Evolutionary conservation across 1,139 yeast genomes (phyloP).

Genomic region (Taphrina communis): DNA sequence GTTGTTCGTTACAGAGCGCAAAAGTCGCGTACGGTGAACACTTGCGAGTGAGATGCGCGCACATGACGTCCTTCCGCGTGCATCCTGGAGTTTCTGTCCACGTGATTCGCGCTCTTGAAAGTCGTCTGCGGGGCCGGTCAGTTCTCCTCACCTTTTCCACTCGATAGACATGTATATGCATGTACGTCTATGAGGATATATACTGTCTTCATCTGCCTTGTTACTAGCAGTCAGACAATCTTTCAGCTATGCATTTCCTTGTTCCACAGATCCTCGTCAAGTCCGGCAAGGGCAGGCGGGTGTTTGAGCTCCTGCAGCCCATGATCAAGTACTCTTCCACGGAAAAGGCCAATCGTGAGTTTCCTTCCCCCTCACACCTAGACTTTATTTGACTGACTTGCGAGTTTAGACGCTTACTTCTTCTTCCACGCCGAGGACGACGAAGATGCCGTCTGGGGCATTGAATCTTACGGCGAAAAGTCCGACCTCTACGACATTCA

Average conservation of each 20-base stretch:
- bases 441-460: conserved; percentile 17
- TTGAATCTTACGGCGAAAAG: conserved; percentile 23
- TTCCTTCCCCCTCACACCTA: too few species aligned
- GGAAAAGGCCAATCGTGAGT: conserved; percentile 19
- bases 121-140: background rate
- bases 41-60: background rate
- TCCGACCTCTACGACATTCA: conserved; percentile 34
- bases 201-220: too few species aligned
- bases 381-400: background rate
- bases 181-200: too few species aligned
- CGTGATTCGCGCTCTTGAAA: background rate
- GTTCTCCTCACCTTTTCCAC: too few species aligned
- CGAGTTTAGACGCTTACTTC: conserved; percentile 18
- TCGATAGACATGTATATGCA: too few species aligned
- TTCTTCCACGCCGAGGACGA: conserved; percentile 22
- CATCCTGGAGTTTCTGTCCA: background rate
- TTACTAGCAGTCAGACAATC: too few species aligned
- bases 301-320: conserved; percentile 24
- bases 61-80: conserved; percentile 7
- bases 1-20: too few species aligned
- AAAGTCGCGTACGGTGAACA: too few species aligned
- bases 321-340: conserved; percentile 25
- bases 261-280: conserved; percentile 29
- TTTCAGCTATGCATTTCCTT: conserved; percentile 4
- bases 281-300: conserved; percentile 14